Evolutionary conservation across 495 filamentous ascomycete genomes (phyloP).

Genomic region (Penicillium egyptiacum): DNA sequence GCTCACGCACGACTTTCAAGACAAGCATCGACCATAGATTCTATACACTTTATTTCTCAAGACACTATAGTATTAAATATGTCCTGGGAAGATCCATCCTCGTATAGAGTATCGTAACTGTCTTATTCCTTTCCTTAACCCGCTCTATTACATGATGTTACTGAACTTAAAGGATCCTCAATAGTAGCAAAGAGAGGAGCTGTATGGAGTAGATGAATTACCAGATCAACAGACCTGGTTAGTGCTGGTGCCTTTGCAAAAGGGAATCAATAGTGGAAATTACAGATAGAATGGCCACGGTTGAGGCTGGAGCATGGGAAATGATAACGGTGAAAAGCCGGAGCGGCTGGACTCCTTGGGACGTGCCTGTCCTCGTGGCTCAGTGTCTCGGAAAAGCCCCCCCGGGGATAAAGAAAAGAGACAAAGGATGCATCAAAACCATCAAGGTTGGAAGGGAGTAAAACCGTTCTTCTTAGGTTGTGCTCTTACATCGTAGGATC

Average conservation of each 20-base stretch:
- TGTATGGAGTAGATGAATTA: background rate
- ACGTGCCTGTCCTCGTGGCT: background rate
- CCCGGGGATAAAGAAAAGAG: background rate
- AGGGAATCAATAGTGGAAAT: background rate
- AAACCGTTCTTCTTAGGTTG: no score
- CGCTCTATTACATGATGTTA: no score
- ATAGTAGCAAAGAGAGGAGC: no score
- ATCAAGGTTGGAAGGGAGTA: no score
- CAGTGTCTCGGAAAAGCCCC: background rate
- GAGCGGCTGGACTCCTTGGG: background rate
- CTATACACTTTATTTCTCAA: background rate
- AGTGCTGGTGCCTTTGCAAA: background rate
- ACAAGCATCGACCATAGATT: background rate
- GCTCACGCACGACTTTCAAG: background rate
- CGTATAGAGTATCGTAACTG: background rate
- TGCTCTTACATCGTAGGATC: no score
- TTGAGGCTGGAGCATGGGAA: background rate
- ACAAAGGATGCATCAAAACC: background rate
- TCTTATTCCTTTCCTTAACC: no score
- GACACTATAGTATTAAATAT: background rate
- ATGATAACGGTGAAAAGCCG: background rate
- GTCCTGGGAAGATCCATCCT: no score
- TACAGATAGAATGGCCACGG: background rate
- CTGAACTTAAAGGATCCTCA: no score
- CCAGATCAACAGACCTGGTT: background rate